Evolutionary conservation across 805 yeast genomes (phyloP), one percentile per base, ranked within the genome.

Genomic region (Maudiozyma turicensis): DNA sequence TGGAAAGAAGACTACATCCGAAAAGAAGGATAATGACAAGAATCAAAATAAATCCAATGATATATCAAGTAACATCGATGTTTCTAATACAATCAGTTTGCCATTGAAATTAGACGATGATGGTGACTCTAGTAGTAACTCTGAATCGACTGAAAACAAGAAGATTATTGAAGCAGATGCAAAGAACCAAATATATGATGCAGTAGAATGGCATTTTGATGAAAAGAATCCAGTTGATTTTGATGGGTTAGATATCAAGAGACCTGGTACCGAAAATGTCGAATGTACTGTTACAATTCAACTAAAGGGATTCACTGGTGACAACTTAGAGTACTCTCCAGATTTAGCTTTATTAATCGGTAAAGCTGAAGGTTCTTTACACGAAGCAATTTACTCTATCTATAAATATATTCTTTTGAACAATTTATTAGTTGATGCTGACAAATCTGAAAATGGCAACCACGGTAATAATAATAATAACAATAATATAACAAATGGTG

Each of bases 181-280:
- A 11, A 11, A 32, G 34, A 32, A 9, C 11, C 20, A 11, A 14
- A 59, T 61, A 28, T 48, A 48, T 7, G 66, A 61, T 50, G 62
- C 62, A 11, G 79, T 91, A 42, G 97, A 93, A 66, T 93, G 99
- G 99, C 90, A 89, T 65, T 90, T 84, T 55, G 84, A 81, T 50
- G 67, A 74, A 5, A 65, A 66, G 39, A 62, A 66, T 49, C 64
- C 71, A 13, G 76, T 75, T 0, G 79, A 81, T 47, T 91, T 91
- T 63, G 98, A 93, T 65, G 97, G 95, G 1, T 68, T 93, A 49
- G 97, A 90, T 61, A 78, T 93, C 49, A 84, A 84, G 59, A 79
- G 99, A 58, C 71, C 76, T 14, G 98, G 98, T 2, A 68, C 72
- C 28, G 75, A 73, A 50, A 81, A 81, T 50, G 70, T 90, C 45